A percentile compares a stretch with the other conserved stretches of the same genome.
These are phyloP conservation scores for Suillus subluteus DNA, from an alignment of 768 basidiomycete species.

Conservation along the genomic window DNA sequence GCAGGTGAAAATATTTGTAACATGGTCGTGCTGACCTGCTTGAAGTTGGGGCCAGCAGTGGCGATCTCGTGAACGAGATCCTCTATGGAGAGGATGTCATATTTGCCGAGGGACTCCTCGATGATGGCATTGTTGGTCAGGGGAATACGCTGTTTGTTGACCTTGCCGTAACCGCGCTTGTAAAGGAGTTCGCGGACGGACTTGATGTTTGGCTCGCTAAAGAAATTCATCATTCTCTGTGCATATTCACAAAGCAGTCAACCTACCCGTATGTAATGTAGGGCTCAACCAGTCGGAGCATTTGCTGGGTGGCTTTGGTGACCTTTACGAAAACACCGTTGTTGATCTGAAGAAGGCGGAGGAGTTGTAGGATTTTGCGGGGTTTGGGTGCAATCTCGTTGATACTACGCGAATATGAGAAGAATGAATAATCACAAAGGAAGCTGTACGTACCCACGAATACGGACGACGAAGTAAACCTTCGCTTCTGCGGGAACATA, in stretches of 20 bases:
- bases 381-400: slow-evolving; percentile 99
- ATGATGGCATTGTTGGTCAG: slow-evolving; percentile 93
- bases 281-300: slow-evolving; percentile 97
- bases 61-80: slow-evolving; percentile 97
- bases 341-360: slow-evolving; percentile 99
- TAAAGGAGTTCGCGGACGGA: slow-evolving; percentile 96
- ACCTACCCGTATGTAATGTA: slow-evolving; percentile 95
- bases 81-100: slow-evolving; percentile 95
- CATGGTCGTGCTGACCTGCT: slow-evolving; percentile 67
- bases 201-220: slow-evolving; percentile 94
- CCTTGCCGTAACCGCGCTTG: slow-evolving; percentile 99
- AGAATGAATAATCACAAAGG: slow-evolving; percentile 14
- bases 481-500: slow-evolving; percentile 97
- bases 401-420: slow-evolving; percentile 63
- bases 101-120: slow-evolving; percentile 87
- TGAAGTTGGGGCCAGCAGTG: slow-evolving; percentile 97
- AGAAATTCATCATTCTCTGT: slow-evolving; percentile 13
- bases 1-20: slow-evolving; percentile 12
- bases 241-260: slow-evolving; percentile 5
- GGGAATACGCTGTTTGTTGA: slow-evolving; percentile 96
- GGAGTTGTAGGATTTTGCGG: slow-evolving; percentile 97
- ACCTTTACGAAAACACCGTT: slow-evolving; percentile 98
- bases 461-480: slow-evolving; percentile 96
- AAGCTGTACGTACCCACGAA: slow-evolving; percentile 77
- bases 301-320: slow-evolving; percentile 94